Percentiles rank a stretch among this genome's conserved stretches.
These are phyloP conservation scores for Eutrema salsugineum DNA, from an alignment of 441 rosid genomes.

Conservation along the genomic window DNA sequence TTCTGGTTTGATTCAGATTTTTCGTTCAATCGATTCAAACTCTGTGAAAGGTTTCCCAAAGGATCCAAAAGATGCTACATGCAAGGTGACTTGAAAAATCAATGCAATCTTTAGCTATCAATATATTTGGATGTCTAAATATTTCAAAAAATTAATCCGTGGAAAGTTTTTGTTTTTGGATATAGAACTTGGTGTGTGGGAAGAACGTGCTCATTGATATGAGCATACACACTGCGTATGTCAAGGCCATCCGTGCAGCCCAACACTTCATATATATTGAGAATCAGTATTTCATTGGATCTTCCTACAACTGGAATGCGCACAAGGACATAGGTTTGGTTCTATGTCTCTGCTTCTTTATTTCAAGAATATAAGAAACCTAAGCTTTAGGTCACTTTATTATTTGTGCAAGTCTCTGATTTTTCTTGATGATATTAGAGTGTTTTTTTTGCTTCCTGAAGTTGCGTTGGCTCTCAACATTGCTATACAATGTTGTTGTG, in stretches of 20 bases:
- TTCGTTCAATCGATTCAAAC: slow-evolving; percentile 95
- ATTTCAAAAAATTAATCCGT: slow-evolving; percentile 14
- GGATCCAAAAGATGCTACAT: slow-evolving; percentile 77
- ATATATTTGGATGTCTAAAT: background rate
- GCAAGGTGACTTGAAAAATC: slow-evolving; percentile 48
- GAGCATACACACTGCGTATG: slow-evolving; percentile 99
- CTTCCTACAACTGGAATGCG: slow-evolving; percentile 87
- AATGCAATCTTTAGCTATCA: background rate
- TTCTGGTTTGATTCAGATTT: slow-evolving; percentile 52
- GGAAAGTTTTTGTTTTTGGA: slow-evolving; percentile 27
- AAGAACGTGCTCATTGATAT: slow-evolving; percentile 94
- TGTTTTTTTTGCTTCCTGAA: background rate
- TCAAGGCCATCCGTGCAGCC: slow-evolving; percentile 96
- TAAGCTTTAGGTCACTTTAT: background rate
- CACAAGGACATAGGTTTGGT: slow-evolving; percentile 67
- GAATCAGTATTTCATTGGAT: slow-evolving; percentile 96
- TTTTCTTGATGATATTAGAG: background rate
- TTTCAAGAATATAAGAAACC: background rate
- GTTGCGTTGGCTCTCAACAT: background rate
- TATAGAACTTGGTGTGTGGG: slow-evolving; percentile 91
- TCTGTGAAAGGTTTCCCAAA: slow-evolving; percentile 92
- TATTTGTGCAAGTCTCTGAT: background rate
- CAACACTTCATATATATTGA: slow-evolving; percentile 97
- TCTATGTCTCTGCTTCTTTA: background rate
- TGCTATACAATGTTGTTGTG: slow-evolving; percentile 9